A percentile compares a stretch with the other conserved stretches of the same genome.
Conservation (phyloP, 805 yeast species). For the Myxozyma vanderwaltii region DNA sequence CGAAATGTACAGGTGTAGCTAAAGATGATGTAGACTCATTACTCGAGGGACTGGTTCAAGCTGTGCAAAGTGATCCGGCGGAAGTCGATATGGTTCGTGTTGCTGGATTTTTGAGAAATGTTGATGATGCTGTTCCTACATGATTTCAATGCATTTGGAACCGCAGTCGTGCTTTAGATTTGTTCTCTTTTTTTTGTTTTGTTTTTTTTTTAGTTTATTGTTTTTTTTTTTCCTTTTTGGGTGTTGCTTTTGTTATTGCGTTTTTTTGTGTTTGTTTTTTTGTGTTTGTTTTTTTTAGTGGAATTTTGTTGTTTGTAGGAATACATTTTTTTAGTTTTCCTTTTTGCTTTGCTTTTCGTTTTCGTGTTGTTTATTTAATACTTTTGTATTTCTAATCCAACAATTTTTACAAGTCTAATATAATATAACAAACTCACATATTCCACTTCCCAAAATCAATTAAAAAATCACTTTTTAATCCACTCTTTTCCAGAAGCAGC, state of each 20-base stretch:
- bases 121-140: conserved; percentile 21
- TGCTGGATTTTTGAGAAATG: conserved; percentile 55
- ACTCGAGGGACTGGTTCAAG: conserved; percentile 80
- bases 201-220: too few relatives aligned
- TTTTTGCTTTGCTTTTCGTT: too few relatives aligned
- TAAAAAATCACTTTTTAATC: conserved; percentile 7
- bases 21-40: conserved; percentile 77
- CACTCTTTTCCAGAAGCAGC: conserved; percentile 5
- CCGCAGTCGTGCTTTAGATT: too few relatives aligned
- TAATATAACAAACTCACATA: too few relatives aligned
- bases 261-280: not conserved
- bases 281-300: not conserved
- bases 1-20: conserved; percentile 86
- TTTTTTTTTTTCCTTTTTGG: not conserved
- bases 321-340: too few relatives aligned
- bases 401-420: too few relatives aligned
- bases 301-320: too few relatives aligned
- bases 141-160: not conserved
- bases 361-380: too few relatives aligned
- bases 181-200: too few relatives aligned
- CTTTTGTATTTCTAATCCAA: too few relatives aligned
- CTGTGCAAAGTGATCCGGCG: conserved; percentile 84
- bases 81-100: conserved; percentile 61
- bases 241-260: not conserved
- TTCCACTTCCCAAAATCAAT: too few relatives aligned